phyloP scores from a whole-genome alignment of 2,329 filamentous ascomycete species.

The Penicillium polonicum region DNA sequence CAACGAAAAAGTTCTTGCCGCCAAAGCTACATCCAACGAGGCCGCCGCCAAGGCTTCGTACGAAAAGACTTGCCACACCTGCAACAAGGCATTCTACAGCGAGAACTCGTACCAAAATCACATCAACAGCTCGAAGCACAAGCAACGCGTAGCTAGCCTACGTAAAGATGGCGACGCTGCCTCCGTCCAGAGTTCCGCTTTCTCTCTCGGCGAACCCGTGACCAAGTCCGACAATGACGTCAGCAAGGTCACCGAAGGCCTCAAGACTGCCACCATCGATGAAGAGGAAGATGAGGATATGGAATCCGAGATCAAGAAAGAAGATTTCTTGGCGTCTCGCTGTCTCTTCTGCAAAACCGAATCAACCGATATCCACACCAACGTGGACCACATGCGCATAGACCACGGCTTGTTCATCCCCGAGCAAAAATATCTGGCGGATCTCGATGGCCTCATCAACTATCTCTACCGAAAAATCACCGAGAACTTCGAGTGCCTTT shows the following conservation, averaged over 20 bases:
- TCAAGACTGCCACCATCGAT: conserved; percentile 63
- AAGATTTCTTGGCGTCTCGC: conserved; percentile 50
- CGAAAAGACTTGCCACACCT: conserved; percentile 76
- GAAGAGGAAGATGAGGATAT: conserved; percentile 47
- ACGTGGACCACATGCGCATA: conserved; percentile 84
- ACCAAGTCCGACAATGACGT: conserved; percentile 63
- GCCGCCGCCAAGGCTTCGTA: conserved; percentile 87
- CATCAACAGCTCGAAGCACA: conserved; percentile 86
- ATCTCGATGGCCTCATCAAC: conserved; percentile 76
- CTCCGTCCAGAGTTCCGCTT: conserved; percentile 85
- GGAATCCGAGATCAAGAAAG: conserved; percentile 46
- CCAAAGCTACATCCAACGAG: conserved; percentile 78
- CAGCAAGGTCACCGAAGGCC: conserved; percentile 70
- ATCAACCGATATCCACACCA: conserved; percentile 72
- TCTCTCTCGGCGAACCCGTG: conserved; percentile 82
- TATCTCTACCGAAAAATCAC: conserved; percentile 78
- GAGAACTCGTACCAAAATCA: conserved; percentile 96
- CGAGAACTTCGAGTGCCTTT: conserved; percentile 79
- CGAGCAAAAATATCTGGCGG: conserved; percentile 77
- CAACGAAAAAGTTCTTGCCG: conserved; percentile 90
- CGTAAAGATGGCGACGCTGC: conserved; percentile 58
- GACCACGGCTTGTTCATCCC: conserved; percentile 96
- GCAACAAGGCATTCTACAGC: conserved; percentile 91
- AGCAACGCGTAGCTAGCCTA: conserved; percentile 59
- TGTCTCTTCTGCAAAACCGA: conserved; percentile 94